Conservation (phyloP, 1,139 yeast species). For the Pneumocystis canis region DNA sequence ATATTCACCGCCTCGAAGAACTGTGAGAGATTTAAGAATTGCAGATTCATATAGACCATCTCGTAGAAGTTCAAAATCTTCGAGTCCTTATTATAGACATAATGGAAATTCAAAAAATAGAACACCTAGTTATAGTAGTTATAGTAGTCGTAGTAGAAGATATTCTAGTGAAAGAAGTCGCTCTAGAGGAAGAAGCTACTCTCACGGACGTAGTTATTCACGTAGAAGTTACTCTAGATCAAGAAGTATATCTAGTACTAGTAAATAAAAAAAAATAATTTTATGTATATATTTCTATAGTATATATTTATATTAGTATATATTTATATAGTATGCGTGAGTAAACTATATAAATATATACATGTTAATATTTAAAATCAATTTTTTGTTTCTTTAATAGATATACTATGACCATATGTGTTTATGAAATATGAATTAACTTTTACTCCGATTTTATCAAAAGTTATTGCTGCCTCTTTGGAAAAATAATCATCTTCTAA, state of each 20-base stretch:
- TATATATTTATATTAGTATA: not conserved
- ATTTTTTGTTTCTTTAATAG: not conserved
- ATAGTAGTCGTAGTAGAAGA: slow-evolving; percentile 1
- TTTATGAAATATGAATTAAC: not conserved
- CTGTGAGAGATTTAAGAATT: not conserved
- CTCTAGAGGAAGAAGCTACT: not conserved
- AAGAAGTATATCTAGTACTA: not conserved
- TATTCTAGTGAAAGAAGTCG: slow-evolving; percentile 1
- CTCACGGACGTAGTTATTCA: slow-evolving; percentile 1
- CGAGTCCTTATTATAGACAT: not conserved
- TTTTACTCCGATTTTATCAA: not conserved
- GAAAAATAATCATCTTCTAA: not conserved
- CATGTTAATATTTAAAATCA: not conserved
- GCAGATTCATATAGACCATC: not conserved
- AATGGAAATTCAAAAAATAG: not conserved
- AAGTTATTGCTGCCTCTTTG: not conserved
- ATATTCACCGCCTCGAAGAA: not conserved
- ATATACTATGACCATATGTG: not conserved
- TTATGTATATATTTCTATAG: not conserved
- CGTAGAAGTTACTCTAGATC: not conserved
- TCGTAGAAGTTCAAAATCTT: not conserved
- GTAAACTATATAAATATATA: not conserved
- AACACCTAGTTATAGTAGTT: not conserved
- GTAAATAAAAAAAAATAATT: not conserved
- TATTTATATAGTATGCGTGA: not conserved